Evolutionary conservation across 179 eudicot species (phyloP), one percentile per base, ranked within the genome.

Genomic region (Carnegiea gigantea): DNA sequence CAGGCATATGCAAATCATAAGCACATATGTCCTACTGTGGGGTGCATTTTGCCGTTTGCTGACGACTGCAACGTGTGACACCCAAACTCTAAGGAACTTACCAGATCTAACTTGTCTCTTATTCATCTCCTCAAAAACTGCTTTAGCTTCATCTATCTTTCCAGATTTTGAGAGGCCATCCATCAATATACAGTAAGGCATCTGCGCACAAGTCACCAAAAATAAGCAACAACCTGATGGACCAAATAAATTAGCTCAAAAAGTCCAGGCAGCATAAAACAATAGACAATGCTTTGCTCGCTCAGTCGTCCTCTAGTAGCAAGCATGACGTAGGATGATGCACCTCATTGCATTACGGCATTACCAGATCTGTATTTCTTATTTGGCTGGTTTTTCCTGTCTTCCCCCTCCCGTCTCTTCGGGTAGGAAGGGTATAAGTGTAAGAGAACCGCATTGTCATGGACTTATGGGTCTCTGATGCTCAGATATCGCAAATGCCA

Each of bases 161-260:
- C 98, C 98, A 80, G 95, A 87, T 86, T 92, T 95, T 82, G 95
- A 92, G 54, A 93, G 90, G 65, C 95, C 95, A 89, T 95, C 97
- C 95, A 95, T 92, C 83, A 95, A 85, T 77, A 92, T 79, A 85
- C 98, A 95, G 82, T 93, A 95, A 54, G 98, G 98, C 91, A 91
- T 95, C 98, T 95, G 90, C 90, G 87, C 70, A 72, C 24, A 77
- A 82, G 20, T 49, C 38, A 65, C 71, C 79, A 79, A 79, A 46
- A 26, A 78, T 36, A 59, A 54, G 59, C 65, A 67, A 70, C 36
- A 60, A 76, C 51, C 17, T 36, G 9, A 17, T 24, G 21, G 53
- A 70, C 33, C 5, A 77, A 46, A 23, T 33, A 40, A 57, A 14
- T 38, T 40, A 44, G 62, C 30, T 13, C 12, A 67, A 75, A 4